Evolutionary conservation across 169 alveolate species (phyloP).

Genomic region (Miamiensis avidus): DNA sequence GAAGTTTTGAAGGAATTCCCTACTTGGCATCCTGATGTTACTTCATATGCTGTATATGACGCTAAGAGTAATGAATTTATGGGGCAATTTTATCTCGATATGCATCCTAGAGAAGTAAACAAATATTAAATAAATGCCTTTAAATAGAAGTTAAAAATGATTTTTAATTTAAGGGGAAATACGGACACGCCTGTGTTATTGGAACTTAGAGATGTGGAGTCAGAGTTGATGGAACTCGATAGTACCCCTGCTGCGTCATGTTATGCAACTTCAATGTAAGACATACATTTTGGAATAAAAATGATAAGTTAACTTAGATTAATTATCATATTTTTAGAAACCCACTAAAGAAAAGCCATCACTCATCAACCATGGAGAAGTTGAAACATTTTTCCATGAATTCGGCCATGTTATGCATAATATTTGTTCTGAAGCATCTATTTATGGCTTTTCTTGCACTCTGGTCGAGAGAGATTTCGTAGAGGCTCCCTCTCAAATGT

Average conservation of each 20-base stretch:
- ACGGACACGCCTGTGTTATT: not conserved
- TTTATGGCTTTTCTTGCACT: not conserved
- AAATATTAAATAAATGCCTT: too few species aligned
- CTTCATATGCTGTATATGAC: not conserved
- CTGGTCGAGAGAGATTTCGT: constrained; percentile 36
- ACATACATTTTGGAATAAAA: too few species aligned
- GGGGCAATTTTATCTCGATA: not conserved
- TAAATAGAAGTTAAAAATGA: too few species aligned
- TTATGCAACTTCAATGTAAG: not conserved
- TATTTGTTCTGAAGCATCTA: constrained; percentile 37
- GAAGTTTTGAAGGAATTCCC: not conserved
- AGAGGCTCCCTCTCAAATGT: constrained; percentile 38
- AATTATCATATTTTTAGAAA: not conserved
- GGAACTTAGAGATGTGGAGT: not conserved
- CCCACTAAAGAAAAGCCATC: constrained; percentile 24
- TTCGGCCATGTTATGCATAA: constrained; percentile 45
- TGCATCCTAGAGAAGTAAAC: not conserved
- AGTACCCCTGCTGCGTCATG: not conserved
- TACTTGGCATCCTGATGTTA: not conserved
- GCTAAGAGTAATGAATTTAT: not conserved
- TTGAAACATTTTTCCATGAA: constrained; percentile 41
- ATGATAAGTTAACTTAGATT: not conserved
- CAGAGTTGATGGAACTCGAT: not conserved
- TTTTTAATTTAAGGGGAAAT: not conserved
- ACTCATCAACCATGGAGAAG: constrained; percentile 32